Evolutionary conservation across 352 stramenopile species (phyloP), one percentile per base, ranked within the genome.

Genomic region (Globisporangium mamillatum): DNA sequence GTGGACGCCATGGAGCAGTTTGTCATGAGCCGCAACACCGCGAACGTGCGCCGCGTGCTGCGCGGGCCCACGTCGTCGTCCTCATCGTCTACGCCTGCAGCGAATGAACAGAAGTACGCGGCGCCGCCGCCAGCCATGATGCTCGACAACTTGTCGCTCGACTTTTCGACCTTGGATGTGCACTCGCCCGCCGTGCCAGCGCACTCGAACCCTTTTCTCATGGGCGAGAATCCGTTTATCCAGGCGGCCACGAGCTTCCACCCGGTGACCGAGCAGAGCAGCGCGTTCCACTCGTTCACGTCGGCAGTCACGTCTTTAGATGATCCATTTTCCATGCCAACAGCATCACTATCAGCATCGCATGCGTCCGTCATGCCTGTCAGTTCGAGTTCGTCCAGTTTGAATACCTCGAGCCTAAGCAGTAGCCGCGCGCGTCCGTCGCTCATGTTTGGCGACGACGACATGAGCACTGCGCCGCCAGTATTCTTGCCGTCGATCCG

Each of bases 1-100:
- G 81, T 90, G 8, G 83, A 93, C 58, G 85, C 85, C 34, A 91
- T 93, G 83, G 83, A 93, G 60, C 81, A 92, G 71, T 93, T 91
- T 61, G 70, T 85, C 8, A 64, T 85, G 25, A 76, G 80, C 66
- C 80, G 78, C 16, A 88, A 93, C 66, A 62, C 78, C 18, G 79
- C 77, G 14, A 72, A 72, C 0, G 74, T 93, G 52, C 74, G 75
- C 4, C 77, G 85, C 2, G 81, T 84, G 38, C 58, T 93, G 46
- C 76, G 67, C 24, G 82, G 85, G 2, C 85, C 79, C 14, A 22
- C 53, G 3, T 44, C 66, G 4, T 66, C 65, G 12, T 44, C 65
- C 8, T 9, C 24, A 4, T 4, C 55, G 29, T 12, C 34, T 20
- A 14, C 6, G 9, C 14, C 44, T 12, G 29, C 25, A 9, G 41